Base-by-base conservation (phyloP, 2,329 filamentous ascomycete species). In the Pseudocercospora pini-densiflorae region DNA sequence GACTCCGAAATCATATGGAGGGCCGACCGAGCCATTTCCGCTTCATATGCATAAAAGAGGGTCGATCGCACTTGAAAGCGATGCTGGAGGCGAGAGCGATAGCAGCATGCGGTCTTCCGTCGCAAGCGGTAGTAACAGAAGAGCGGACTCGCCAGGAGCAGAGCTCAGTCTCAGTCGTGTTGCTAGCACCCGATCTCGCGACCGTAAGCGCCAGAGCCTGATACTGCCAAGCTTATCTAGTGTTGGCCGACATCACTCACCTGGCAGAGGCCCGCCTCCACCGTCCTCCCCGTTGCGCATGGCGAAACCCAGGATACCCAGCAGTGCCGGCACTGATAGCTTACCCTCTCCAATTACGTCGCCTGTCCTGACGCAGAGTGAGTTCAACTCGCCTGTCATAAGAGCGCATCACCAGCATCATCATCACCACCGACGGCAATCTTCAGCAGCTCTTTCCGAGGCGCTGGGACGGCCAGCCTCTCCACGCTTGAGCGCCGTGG, bases 131-230 rank as follows among this genome's bases (percentile, higher is more conserved):
- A 72, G 74, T 33, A 70, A 74, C 61, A 83, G 89, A 54, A 87
- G 93, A 69, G 94, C 92, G 0, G 94, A 97, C 68, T 99, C 95
- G 0, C 95, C 95, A 1, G 90, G 92, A 21, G 96, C 93, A 5
- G 95, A 98, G 67, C 89, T 94, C 74, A 87, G 88, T 70, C 82
- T 97, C 23, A 87, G 90, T 68, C 87, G 92, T 65, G 89, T 92
- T 57, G 88, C 91, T 33, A 94, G 92, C 76, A 71, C 69, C 19
- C 70, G 75, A 31, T 90, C 91, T 49, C 87, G 91, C 65, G 93
- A 96, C 70, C 89, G 92, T 68, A 94, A 98, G 71, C 89, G 95
- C 54, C 89, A 91, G 73, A 98, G 94, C 76, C 84, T 97, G 64
- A 90, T 97, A 59, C 85, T 97, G 19, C 90, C 94, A 0, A 89